phyloP scores from a whole-genome alignment of 1,284 basidiomycete genomes.

The Ganoderma sp. region DNA sequence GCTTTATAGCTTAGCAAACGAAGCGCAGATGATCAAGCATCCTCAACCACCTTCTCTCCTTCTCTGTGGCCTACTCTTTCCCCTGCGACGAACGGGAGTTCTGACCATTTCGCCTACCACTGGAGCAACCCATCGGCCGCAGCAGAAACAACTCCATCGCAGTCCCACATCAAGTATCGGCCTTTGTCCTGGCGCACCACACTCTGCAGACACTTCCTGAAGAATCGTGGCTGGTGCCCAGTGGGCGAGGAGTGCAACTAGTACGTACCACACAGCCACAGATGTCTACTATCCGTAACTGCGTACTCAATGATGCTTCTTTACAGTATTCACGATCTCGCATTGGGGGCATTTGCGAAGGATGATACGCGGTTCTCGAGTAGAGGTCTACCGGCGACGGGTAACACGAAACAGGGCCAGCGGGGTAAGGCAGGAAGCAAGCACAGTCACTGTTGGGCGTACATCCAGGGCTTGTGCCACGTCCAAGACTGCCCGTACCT shows the following conservation, averaged over 20 bases:
- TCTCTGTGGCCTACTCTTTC: conserved; percentile 26
- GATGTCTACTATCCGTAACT: neutral
- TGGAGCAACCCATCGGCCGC: conserved; percentile 18
- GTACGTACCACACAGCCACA: conserved; percentile 41
- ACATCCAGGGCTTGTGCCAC: conserved; percentile 46
- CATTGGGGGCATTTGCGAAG: conserved; percentile 34
- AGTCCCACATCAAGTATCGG: conserved; percentile 33
- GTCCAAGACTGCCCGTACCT: conserved; percentile 43
- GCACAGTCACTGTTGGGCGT: conserved; percentile 50
- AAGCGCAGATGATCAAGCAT: conserved; percentile 13
- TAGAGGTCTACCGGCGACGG: conserved; percentile 10
- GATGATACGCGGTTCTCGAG: conserved; percentile 34
- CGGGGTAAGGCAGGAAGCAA: conserved; percentile 37
- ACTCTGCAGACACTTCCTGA: conserved; percentile 50
- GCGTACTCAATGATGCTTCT: conserved; percentile 14
- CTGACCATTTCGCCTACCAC: conserved; percentile 23
- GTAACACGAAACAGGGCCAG: conserved; percentile 9
- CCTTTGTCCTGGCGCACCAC: conserved; percentile 45
- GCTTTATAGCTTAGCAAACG: conserved; percentile 22
- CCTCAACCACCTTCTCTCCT: conserved; percentile 20
- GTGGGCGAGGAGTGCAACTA: conserved; percentile 51
- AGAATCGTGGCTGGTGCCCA: conserved; percentile 52
- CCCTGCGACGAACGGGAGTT: conserved; percentile 23
- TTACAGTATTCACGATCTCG: conserved; percentile 49
- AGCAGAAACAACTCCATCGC: neutral